Percentiles rank a stretch among this genome's conserved stretches.
These are phyloP conservation scores for Tuber microsphaerosporum DNA, from an alignment of 495 filamentous ascomycete species.

Conservation along the genomic window DNA sequence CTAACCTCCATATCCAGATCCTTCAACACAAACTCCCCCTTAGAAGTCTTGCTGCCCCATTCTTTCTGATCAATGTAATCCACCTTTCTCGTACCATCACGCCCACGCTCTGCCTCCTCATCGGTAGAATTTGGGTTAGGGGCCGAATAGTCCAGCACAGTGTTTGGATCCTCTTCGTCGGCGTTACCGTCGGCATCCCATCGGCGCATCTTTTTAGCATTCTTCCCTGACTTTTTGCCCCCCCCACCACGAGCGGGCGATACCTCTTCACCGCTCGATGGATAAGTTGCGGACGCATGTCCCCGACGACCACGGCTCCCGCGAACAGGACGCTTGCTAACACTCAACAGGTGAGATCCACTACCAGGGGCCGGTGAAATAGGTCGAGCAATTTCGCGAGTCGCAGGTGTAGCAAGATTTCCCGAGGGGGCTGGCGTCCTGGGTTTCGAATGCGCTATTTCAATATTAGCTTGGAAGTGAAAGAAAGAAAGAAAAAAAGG, in stretches of 20 bases:
- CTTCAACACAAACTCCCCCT: slow-evolving; percentile 87
- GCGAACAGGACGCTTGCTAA: slow-evolving; percentile 61
- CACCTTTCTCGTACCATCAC: slow-evolving; percentile 42
- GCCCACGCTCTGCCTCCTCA: slow-evolving; percentile 45
- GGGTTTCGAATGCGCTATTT: not conserved
- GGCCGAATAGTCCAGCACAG: slow-evolving; percentile 78
- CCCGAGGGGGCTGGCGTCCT: not conserved
- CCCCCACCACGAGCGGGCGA: slow-evolving; percentile 53
- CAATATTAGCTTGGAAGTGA: not conserved
- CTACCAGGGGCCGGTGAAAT: slow-evolving; percentile 47
- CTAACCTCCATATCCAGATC: slow-evolving; percentile 92
- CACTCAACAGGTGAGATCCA: slow-evolving; percentile 60
- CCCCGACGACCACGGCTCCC: slow-evolving; percentile 74
- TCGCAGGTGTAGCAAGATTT: slow-evolving; percentile 43
- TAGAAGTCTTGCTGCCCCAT: slow-evolving; percentile 75
- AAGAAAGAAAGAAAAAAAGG: not conserved
- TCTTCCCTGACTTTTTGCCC: slow-evolving; percentile 60
- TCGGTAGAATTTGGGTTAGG: slow-evolving; percentile 50
- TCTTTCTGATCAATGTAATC: slow-evolving; percentile 68
- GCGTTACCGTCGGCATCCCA: slow-evolving; percentile 88
- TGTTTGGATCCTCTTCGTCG: slow-evolving; percentile 69
- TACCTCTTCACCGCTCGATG: slow-evolving; percentile 77
- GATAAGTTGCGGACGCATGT: slow-evolving; percentile 54
- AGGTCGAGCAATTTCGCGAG: slow-evolving; percentile 74
- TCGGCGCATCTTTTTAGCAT: slow-evolving; percentile 76